phyloP scores from a whole-genome alignment of 1,284 basidiomycete species.

The Ustilago curta region DNA sequence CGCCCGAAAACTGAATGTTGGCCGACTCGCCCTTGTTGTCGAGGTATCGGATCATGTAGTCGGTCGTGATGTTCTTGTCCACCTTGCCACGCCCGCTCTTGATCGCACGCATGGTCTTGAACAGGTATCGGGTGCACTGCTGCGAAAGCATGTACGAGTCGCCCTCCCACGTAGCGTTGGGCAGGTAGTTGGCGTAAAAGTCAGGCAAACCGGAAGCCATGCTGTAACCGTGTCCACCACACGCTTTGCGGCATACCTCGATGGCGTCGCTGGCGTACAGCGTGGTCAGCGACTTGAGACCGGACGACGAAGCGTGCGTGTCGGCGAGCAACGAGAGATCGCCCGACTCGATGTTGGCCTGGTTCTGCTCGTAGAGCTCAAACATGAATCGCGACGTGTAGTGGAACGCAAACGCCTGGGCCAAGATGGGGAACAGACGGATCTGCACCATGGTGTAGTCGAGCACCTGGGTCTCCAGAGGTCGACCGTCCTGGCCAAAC shows the following conservation, averaged over 20 bases:
- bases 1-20: constrained; percentile 50
- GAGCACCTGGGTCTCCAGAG: constrained; percentile 69
- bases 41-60: constrained; percentile 69
- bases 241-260: constrained; percentile 70
- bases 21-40: constrained; percentile 64
- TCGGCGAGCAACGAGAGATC: constrained; percentile 70
- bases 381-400: constrained; percentile 69
- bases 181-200: constrained; percentile 63
- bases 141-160: constrained; percentile 70
- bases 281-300: constrained; percentile 69
- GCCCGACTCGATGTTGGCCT: constrained; percentile 65
- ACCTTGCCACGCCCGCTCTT: constrained; percentile 52
- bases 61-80: constrained; percentile 64
- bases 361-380: constrained; percentile 68
- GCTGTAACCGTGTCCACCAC: constrained; percentile 70
- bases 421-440: constrained; percentile 70
- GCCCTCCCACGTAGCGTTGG: constrained; percentile 69
- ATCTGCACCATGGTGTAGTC: constrained; percentile 70
- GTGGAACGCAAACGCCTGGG: constrained; percentile 70
- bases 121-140: constrained; percentile 69
- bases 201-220: constrained; percentile 63
- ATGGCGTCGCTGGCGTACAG: constrained; percentile 69
- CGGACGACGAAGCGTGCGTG: constrained; percentile 69
- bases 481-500: constrained; percentile 64
- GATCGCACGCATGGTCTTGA: constrained; percentile 68